Percentiles rank a stretch among this genome's conserved stretches.
These are phyloP conservation scores for Yamadazyma dushanensis DNA, from an alignment of 1,139 yeast genomes.

Conservation along the genomic window DNA sequence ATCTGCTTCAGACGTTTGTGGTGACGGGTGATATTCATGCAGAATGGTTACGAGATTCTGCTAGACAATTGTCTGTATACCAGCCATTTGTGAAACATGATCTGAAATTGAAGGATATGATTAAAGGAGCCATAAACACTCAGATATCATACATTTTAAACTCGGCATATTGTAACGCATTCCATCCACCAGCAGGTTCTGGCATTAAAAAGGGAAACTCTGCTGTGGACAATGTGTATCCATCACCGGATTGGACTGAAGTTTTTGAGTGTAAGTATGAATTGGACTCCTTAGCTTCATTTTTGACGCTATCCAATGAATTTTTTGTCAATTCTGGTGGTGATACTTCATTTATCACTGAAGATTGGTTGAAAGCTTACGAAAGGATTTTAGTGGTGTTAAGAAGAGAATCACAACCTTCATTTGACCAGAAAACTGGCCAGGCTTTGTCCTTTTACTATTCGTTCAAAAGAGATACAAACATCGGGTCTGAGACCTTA, in stretches of 20 bases:
- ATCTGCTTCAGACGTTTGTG: constrained; percentile 48
- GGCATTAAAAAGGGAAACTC: constrained; percentile 53
- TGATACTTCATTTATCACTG: constrained; percentile 53
- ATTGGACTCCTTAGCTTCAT: constrained; percentile 82
- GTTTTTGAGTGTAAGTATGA: constrained; percentile 93
- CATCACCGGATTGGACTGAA: constrained; percentile 64
- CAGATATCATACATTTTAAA: constrained; percentile 63
- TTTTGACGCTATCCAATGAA: constrained; percentile 71
- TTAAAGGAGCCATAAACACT: constrained; percentile 78
- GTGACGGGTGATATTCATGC: constrained; percentile 93
- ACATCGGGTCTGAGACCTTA: constrained; percentile 77
- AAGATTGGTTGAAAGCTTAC: constrained; percentile 61
- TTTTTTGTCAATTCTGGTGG: constrained; percentile 58
- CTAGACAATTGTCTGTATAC: constrained; percentile 79
- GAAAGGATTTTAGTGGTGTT: constrained; percentile 54
- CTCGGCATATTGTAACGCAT: constrained; percentile 87
- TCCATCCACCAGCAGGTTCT: constrained; percentile 77
- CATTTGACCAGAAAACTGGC: constrained; percentile 62
- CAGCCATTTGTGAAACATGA: constrained; percentile 61
- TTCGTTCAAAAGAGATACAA: constrained; percentile 71
- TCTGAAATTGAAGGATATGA: constrained; percentile 45
- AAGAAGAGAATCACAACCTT: constrained; percentile 60
- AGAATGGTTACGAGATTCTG: constrained; percentile 86
- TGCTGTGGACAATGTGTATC: constrained; percentile 65
- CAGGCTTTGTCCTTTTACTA: constrained; percentile 51